Base-by-base conservation (phyloP, 2,329 filamentous ascomycete species). In the Arachnopeziza araneosa region DNA sequence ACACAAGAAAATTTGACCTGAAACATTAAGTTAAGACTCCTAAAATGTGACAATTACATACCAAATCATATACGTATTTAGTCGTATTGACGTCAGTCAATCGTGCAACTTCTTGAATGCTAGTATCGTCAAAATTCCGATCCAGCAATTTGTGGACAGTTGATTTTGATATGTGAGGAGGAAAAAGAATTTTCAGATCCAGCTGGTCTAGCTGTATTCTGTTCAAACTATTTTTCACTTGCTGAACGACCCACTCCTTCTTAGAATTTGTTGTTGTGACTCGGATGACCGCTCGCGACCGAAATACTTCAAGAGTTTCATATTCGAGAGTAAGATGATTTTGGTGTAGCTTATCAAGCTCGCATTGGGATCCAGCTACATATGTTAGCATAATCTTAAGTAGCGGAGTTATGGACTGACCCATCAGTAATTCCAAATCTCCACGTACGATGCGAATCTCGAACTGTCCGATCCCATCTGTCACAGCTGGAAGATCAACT, bases 301-400 rank as follows among this genome's bases (percentile, higher is more conserved):
- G 63, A 52, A 66, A 71, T 21, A 61, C 63, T 56, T 73, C 69
- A 19, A 73, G 64, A 17, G 60, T 66, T 56, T 73, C 68, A 7
- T 60, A 50, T 17, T 66, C 57, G 6, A 57, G 54, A 5, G 51
- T 44, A 44, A 70, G 54, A 56, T 67, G 60, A 12, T 63, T 58
- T 26, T 61, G 32, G 52, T 64, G 65, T n/a, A 73, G 65, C 10
- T 50, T 24, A 57, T 66, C 58, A 10, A 72, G 56, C n/a, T 61
- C 54, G n/a, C 61, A 67, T 23, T n/a, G 44, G 36, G 44, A 55
- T 54, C 66, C 63, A 55, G 63, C 67, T 65, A 49, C 55, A 6
- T 50, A 19, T 54, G 59, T 61, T 51, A 63, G 54, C 24, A 48
- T 1, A 30, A 5, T 9, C 26, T 54, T 57, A 58, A 60, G 60